Percentiles rank a stretch among this genome's conserved stretches.
These are phyloP conservation scores for Epicoccum sorghinum DNA, from an alignment of 2,329 filamentous ascomycete genomes.

Conservation along the genomic window DNA sequence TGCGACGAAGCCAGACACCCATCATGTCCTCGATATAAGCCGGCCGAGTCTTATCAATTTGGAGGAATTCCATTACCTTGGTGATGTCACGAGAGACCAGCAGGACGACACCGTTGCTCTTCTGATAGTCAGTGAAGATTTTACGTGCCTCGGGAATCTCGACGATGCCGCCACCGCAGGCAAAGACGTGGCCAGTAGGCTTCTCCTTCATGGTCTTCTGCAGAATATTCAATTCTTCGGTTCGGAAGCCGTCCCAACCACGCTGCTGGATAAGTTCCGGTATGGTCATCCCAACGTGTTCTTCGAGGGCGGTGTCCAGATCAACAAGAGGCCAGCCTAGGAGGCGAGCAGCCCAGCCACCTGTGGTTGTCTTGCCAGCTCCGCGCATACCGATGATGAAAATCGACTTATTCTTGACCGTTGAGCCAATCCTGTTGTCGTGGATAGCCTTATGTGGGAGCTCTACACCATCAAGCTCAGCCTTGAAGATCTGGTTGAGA, in stretches of 20 bases:
- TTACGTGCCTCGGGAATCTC: constrained; percentile 82
- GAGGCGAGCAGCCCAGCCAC: constrained; percentile 79
- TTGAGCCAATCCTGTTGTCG: constrained; percentile 30
- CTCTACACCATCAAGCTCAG: constrained; percentile 77
- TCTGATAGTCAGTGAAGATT: constrained; percentile 74
- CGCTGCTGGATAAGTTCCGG: constrained; percentile 79
- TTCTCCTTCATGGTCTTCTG: constrained; percentile 76
- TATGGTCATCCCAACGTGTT: constrained; percentile 73
- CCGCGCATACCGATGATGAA: constrained; percentile 98
- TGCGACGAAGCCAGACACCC: constrained; percentile 85
- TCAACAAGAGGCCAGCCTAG: constrained; percentile 82
- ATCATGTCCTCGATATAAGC: constrained; percentile 93
- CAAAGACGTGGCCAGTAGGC: constrained; percentile 79
- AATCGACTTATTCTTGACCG: constrained; percentile 67
- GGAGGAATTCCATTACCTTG: constrained; percentile 85
- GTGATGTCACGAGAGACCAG: constrained; percentile 87
- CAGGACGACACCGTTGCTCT: constrained; percentile 80
- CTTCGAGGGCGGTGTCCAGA: constrained; percentile 86
- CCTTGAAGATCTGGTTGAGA: constrained; percentile 77
- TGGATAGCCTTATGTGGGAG: constrained; percentile 45
- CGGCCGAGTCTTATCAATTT: constrained; percentile 86
- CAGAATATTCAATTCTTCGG: constrained; percentile 77
- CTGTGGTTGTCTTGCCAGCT: constrained; percentile 93
- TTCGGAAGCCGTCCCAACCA: constrained; percentile 90
- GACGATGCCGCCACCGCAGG: constrained; percentile 92